Conservation (phyloP, 108 stramenopile species). For the Pseudonitzschia pungens region DNA sequence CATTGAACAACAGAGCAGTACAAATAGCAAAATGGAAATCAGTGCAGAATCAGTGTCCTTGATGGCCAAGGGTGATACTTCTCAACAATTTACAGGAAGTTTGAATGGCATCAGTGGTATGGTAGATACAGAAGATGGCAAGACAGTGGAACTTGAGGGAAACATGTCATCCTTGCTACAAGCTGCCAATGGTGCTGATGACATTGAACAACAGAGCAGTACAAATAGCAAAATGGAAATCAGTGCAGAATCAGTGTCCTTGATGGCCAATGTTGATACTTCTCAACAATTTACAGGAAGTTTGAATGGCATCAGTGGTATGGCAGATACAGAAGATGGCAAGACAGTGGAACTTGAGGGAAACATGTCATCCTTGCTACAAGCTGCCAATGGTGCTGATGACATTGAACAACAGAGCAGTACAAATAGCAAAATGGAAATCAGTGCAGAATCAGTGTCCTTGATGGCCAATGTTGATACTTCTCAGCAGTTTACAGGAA, state of each 20-base stretch:
- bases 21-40: not conserved
- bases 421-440: not conserved
- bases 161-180: conserved; percentile 21
- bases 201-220: not conserved
- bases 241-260: not conserved
- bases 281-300: not conserved
- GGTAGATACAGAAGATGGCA: not conserved
- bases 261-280: not conserved
- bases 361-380: conserved; percentile 20
- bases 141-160: conserved; percentile 27
- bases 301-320: too few species aligned
- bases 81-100: not conserved
- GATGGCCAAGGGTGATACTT: not conserved
- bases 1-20: not conserved
- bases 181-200: not conserved
- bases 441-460: not conserved
- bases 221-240: not conserved
- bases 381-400: conserved; percentile 8
- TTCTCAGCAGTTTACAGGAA: not conserved
- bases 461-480: not conserved
- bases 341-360: conserved; percentile 25
- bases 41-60: not conserved
- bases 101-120: too few species aligned
- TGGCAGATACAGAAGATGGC: not conserved
- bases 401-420: not conserved